Base-by-base conservation (phyloP, 495 filamentous ascomycete genomes). In the Annulohypoxylon maeteangense region DNA sequence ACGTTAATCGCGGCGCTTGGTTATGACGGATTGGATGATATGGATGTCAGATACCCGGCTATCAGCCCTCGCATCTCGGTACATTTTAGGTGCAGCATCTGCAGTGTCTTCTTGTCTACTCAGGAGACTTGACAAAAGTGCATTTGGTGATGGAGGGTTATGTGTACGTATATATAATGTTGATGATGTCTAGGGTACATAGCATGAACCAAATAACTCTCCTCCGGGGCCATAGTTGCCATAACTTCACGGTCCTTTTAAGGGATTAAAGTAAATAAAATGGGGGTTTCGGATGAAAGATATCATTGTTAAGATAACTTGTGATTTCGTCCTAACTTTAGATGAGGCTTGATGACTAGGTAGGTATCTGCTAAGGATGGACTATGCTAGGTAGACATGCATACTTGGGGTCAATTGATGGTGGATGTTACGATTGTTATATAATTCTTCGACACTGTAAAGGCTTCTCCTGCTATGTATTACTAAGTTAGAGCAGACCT, bases 41-140 rank as follows among this genome's bases (percentile, higher is more conserved):
- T 23, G 54, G 20, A 66, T 54, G 61, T 59, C 36, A 58, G 68
- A 72, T 75, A 71, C 68, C 60, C 63, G 63, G 64, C 56, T 44
- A 55, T 14, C 1, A n/a, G 22, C 22, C 31, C 47, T 18, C 34
- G 20, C 47, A 42, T 63, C 50, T 67, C 48, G 62, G n/a, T 71
- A 58, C 11, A 44, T 47, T 36, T 20, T 8, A 25, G 22, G 54
- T 54, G 42, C 34, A 53, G 50, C 31, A 57, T 14, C 31, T 29
- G 5, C 16, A 16, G 42, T 55, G 27, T 27, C 50, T 50, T 29
- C 6, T 29, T 42, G 36, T 55, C 11, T 40, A 20, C 6, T 20
- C 32, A 34, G 23, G 53, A 20, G 40, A 31, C 44, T 65, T 60
- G 25, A 50, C 11, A 70, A 69, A 70, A 57, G 29, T 22, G 14